These are phyloP conservation scores for Dianthus caryophyllus DNA, from an alignment of 148 eudicot genomes.

Conservation along the genomic window DNA sequence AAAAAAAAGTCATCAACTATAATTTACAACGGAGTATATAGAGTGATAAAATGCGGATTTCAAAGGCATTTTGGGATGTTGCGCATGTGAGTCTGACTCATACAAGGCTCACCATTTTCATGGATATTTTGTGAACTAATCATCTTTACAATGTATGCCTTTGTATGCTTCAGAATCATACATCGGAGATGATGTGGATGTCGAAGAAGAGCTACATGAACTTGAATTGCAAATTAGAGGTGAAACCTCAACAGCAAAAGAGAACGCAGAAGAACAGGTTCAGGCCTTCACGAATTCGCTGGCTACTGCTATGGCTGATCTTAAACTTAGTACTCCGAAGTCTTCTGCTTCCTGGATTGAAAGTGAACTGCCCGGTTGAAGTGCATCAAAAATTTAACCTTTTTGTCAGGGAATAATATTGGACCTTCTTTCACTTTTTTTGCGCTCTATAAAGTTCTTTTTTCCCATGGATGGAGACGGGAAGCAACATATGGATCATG, in stretches of 20 bases:
- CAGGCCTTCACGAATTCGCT: constrained; percentile 35
- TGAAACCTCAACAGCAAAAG: constrained; percentile 21
- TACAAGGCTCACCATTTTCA: not conserved
- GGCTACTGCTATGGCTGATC: constrained; percentile 47
- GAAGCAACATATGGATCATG: too few relatives aligned
- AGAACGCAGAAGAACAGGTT: constrained; percentile 21
- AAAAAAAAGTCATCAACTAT: too few relatives aligned
- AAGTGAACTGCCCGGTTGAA: constrained; percentile 21
- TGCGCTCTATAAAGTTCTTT: too few relatives aligned
- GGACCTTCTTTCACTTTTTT: not conserved
- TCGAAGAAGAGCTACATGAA: constrained; percentile 60
- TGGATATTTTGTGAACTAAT: not conserved
- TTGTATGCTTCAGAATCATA: constrained; percentile 32
- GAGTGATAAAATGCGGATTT: too few relatives aligned
- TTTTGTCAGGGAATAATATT: not conserved
- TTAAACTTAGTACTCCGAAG: constrained; percentile 31
- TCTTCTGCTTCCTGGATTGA: not conserved
- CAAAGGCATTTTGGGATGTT: too few relatives aligned
- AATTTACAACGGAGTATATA: too few relatives aligned
- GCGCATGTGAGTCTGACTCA: too few relatives aligned
- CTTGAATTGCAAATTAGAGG: constrained; percentile 50
- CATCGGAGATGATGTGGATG: constrained; percentile 49
- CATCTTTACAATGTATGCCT: not conserved
- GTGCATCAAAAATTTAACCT: not conserved
- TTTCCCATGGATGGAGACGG: too few relatives aligned